Conservation (phyloP, 352 stramenopile genomes). For the Globisporangium alternatum region DNA sequence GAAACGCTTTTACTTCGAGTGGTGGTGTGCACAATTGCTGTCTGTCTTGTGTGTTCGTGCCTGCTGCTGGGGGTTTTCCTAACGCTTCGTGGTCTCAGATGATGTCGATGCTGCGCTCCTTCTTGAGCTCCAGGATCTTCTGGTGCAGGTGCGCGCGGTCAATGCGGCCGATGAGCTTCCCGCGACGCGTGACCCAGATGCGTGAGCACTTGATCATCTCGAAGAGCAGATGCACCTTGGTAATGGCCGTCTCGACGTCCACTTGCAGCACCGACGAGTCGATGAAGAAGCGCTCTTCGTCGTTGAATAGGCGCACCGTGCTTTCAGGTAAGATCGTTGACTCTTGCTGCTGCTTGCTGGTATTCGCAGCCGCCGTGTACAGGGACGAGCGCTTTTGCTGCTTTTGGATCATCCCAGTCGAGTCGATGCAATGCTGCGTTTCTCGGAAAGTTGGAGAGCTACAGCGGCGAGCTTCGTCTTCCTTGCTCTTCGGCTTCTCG, state of each 20-base stretch:
- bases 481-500: slow-evolving; percentile 8
- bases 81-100: slow-evolving; percentile 15
- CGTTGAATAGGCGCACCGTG: slow-evolving; percentile 17
- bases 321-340: not conserved
- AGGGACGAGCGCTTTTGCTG: slow-evolving; percentile 10
- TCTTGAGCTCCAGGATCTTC: slow-evolving; percentile 32
- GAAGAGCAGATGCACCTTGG: slow-evolving; percentile 71
- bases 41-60: not conserved
- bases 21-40: not conserved
- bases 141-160: slow-evolving; percentile 43
- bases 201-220: slow-evolving; percentile 69
- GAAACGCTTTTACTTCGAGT: slow-evolving; percentile 5
- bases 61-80: not conserved
- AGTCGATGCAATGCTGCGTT: not conserved
- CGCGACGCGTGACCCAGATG: slow-evolving; percentile 53
- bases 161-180: slow-evolving; percentile 52
- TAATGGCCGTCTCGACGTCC: slow-evolving; percentile 45
- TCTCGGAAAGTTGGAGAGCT: slow-evolving; percentile 1
- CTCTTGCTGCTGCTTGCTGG: not conserved
- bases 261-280: slow-evolving; percentile 58
- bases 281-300: slow-evolving; percentile 26
- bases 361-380: not conserved
- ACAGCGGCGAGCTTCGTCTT: slow-evolving; percentile 12
- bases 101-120: slow-evolving; percentile 10
- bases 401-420: not conserved